Conservation (phyloP, 192 early-diverging fungal genomes). For the Backusella luteola region DNA sequence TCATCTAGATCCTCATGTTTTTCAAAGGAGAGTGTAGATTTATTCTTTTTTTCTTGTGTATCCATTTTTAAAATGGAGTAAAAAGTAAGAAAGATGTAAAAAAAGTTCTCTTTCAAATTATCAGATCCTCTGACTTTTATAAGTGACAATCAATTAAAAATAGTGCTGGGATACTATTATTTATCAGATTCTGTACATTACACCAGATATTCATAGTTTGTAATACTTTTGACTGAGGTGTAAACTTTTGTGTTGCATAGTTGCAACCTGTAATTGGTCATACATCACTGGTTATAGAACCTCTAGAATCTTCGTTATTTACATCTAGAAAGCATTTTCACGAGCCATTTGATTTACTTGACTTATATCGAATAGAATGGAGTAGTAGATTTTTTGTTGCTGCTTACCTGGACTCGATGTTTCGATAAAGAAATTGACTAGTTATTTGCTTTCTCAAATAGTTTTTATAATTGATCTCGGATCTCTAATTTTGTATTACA, state of each 20-base stretch:
- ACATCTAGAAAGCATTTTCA: neutral
- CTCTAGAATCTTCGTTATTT: neutral
- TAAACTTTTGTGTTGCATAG: constrained; percentile 1
- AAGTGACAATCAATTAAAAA: neutral
- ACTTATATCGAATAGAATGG: neutral
- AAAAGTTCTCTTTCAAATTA: neutral
- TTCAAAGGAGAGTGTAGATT: neutral
- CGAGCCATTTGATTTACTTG: neutral
- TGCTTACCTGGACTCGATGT: neutral
- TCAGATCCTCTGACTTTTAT: constrained; percentile 7
- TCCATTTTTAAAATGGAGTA: neutral
- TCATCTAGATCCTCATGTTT: neutral
- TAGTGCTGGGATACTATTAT: neutral
- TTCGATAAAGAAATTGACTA: neutral
- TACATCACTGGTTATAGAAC: neutral
- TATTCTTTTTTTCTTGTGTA: neutral
- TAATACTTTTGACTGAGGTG: neutral
- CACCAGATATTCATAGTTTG: neutral
- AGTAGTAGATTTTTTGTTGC: no score
- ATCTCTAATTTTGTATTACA: neutral
- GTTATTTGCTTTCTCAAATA: neutral
- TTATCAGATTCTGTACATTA: neutral
- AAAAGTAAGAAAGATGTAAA: neutral
- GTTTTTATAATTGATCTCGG: neutral
- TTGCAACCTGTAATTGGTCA: neutral